Percentiles rank a stretch among this genome's conserved stretches.
Evolutionary conservation across 2,329 filamentous ascomycete genomes (phyloP).

Genomic region (Sphaerulina musiva): DNA sequence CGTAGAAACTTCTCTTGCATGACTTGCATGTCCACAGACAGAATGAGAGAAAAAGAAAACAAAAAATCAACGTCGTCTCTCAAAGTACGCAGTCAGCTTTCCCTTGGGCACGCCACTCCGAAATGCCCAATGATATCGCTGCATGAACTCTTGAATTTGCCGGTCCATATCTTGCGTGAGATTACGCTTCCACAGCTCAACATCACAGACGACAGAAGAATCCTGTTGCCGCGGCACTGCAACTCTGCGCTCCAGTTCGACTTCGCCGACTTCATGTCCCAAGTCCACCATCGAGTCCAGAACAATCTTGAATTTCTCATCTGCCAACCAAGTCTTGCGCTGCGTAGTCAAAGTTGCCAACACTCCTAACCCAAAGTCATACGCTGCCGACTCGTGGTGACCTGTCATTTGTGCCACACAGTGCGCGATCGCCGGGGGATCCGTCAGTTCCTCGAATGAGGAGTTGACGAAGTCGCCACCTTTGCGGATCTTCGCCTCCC

Average conservation of each 20-base stretch:
- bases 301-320: neutral
- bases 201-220: neutral
- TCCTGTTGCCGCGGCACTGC: neutral
- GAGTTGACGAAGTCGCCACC: neutral
- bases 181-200: neutral
- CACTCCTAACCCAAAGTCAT: neutral
- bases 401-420: neutral
- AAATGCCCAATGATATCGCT: neutral
- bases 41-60: neutral
- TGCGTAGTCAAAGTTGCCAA: neutral
- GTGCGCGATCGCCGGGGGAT: neutral
- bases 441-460: neutral
- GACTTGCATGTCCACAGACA: too few species aligned
- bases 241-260: neutral
- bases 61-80: neutral
- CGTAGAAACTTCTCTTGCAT: too few species aligned
- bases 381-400: neutral
- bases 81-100: neutral
- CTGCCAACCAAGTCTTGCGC: neutral
- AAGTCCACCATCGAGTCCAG: conserved; percentile 1
- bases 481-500: neutral
- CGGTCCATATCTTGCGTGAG: neutral
- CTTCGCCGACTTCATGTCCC: neutral
- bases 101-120: neutral
- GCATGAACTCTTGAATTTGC: neutral